Evolutionary conservation across 139 green algal genomes (phyloP).

Genomic region (Chlorella sp.): DNA sequence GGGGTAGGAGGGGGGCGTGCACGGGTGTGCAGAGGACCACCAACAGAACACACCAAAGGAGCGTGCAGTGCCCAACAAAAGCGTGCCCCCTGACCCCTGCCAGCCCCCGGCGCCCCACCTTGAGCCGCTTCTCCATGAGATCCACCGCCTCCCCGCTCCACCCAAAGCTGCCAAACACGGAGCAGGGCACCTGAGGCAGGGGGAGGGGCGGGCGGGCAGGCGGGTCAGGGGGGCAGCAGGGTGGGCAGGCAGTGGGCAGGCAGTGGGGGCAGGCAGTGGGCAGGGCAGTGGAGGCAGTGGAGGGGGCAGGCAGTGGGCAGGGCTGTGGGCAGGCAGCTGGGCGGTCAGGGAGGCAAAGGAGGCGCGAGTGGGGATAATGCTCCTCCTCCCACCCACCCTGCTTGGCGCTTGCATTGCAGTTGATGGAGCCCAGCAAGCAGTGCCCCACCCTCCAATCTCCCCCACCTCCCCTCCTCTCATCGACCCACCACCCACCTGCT

Average conservation of each 20-base stretch:
- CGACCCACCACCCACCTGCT: slow-evolving; percentile 61
- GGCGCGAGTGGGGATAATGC: too few species aligned
- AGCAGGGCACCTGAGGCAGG: slow-evolving; percentile 53
- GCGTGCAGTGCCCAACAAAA: neutral
- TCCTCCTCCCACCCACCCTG: neutral
- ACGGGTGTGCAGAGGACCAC: neutral
- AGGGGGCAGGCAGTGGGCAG: neutral
- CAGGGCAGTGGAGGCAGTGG: too few species aligned
- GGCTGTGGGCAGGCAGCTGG: too few species aligned
- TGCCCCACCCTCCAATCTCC: too few species aligned
- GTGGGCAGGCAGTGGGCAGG: neutral
- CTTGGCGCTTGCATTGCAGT: slow-evolving; percentile 66
- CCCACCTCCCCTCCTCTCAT: neutral
- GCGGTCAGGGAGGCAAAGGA: too few species aligned
- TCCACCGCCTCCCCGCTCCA: slow-evolving; percentile 95
- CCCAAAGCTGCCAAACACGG: slow-evolving; percentile 98
- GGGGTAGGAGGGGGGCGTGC: too few species aligned
- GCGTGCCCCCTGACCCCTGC: too few species aligned
- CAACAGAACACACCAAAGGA: neutral
- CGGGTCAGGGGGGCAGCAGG: neutral
- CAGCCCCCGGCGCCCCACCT: slow-evolving; percentile 12
- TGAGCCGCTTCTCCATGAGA: slow-evolving; percentile 74
- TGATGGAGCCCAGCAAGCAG: slow-evolving; percentile 76
- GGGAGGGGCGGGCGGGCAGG: neutral
- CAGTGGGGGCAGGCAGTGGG: neutral